These are phyloP conservation scores for Debaryomyces psychrophilus DNA, from an alignment of 1,139 yeast genomes.

Conservation along the genomic window DNA sequence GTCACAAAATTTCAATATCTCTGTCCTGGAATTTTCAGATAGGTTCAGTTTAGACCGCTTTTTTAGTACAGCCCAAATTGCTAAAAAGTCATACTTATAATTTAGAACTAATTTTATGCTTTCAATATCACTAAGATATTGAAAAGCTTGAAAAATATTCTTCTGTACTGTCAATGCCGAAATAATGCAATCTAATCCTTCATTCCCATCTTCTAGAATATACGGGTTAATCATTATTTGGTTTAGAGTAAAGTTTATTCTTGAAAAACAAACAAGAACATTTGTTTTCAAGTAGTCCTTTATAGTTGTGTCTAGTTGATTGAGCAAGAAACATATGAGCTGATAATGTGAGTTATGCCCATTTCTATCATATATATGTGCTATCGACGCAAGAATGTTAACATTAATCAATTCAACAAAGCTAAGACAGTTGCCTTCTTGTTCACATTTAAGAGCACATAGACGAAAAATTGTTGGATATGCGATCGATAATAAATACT, in stretches of 20 bases:
- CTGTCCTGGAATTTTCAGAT: neutral
- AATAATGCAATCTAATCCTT: slow-evolving; percentile 15
- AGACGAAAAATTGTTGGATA: slow-evolving; percentile 25
- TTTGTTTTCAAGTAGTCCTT: slow-evolving; percentile 19
- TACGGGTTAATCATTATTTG: slow-evolving; percentile 35
- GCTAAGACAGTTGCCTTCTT: slow-evolving; percentile 1
- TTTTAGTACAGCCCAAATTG: slow-evolving; percentile 29
- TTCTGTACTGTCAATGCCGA: slow-evolving; percentile 25
- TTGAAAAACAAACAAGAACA: slow-evolving; percentile 32
- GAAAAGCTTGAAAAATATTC: slow-evolving; percentile 17
- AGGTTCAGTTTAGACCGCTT: slow-evolving; percentile 7
- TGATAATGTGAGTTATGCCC: slow-evolving; percentile 13
- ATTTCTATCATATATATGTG: slow-evolving; percentile 19
- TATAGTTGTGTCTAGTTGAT: slow-evolving; percentile 17
- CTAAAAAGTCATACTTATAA: slow-evolving; percentile 41
- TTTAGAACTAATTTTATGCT: slow-evolving; percentile 24
- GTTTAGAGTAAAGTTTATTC: slow-evolving; percentile 32
- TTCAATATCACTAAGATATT: slow-evolving; percentile 19
- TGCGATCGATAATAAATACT: slow-evolving; percentile 27
- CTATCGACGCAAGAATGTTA: slow-evolving; percentile 26
- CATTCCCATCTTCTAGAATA: slow-evolving; percentile 20
- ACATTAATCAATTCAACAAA: slow-evolving; percentile 26
- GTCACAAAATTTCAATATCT: slow-evolving; percentile 2
- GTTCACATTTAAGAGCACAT: slow-evolving; percentile 12
- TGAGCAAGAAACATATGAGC: slow-evolving; percentile 18